Evolutionary conservation across 306 rosid species (phyloP).

Genomic region (Castanospermum australe): DNA sequence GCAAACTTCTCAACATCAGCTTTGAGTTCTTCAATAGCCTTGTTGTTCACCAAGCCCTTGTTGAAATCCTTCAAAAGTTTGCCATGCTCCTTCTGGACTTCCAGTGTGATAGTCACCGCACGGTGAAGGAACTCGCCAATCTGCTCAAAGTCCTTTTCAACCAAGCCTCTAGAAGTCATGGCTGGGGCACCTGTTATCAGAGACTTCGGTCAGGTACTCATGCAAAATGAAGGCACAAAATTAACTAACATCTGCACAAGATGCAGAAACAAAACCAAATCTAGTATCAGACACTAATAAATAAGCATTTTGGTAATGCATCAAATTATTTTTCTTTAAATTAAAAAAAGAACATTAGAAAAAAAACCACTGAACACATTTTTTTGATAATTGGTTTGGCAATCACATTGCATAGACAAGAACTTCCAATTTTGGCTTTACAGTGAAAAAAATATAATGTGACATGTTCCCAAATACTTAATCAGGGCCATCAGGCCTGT

Average conservation of each 20-base stretch:
- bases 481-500: neutral
- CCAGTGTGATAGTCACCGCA: conserved; percentile 73
- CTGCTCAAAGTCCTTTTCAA: conserved; percentile 93
- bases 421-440: neutral
- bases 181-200: conserved; percentile 77
- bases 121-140: conserved; percentile 95
- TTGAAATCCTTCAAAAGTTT: conserved; percentile 95
- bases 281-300: neutral
- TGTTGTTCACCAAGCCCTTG: conserved; percentile 87
- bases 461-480: neutral
- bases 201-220: conserved; percentile 11
- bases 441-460: neutral
- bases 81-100: conserved; percentile 83
- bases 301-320: neutral
- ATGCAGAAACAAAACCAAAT: neutral
- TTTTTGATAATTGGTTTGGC: neutral
- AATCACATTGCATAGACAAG: neutral
- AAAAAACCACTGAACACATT: neutral
- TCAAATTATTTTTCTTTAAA: neutral
- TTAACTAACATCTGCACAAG: neutral
- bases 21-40: conserved; percentile 77
- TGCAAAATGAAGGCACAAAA: neutral
- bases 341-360: neutral
- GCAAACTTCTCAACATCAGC: conserved; percentile 89
- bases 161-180: conserved; percentile 94